A percentile compares a stretch with the other conserved stretches of the same genome.
phyloP scores from a whole-genome alignment of 2,329 filamentous ascomycete species.

The Penicillium sp. region DNA sequence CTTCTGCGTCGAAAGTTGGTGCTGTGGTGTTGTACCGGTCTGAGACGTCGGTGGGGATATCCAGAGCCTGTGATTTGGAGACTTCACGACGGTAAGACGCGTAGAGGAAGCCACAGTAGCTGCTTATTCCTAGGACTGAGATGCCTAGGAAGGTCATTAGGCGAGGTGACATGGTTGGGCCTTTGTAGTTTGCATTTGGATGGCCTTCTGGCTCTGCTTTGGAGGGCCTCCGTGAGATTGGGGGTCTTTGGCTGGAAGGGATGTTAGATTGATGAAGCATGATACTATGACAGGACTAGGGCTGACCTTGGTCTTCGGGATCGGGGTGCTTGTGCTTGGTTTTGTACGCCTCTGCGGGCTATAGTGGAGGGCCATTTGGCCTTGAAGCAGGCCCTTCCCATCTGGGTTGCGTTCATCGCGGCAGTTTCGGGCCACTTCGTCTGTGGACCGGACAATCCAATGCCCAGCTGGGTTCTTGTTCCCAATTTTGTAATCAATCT shows the following conservation, averaged over 20 bases:
- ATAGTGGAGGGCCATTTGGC: conserved; percentile 15
- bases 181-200: conserved; percentile 5
- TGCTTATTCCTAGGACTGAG: conserved; percentile 41
- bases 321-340: conserved; percentile 12
- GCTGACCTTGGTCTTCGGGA: conserved; percentile 22
- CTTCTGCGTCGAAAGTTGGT: conserved; percentile 46
- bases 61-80: conserved; percentile 29
- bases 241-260: neutral
- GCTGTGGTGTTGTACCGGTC: conserved; percentile 48
- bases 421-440: neutral
- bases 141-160: conserved; percentile 40
- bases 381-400: conserved; percentile 22
- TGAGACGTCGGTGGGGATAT: conserved; percentile 44
- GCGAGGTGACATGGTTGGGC: conserved; percentile 28
- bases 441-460: neutral
- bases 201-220: conserved; percentile 26
- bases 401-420: conserved; percentile 28
- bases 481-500: neutral
- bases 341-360: conserved; percentile 17
- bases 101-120: conserved; percentile 47
- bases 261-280: neutral
- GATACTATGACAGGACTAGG: neutral
- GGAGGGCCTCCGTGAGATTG: conserved; percentile 14
- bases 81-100: conserved; percentile 42
- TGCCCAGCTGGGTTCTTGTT: neutral